These are phyloP conservation scores for Fusarium goolgardi DNA, from an alignment of 2,329 filamentous ascomycete species.

Conservation along the genomic window DNA sequence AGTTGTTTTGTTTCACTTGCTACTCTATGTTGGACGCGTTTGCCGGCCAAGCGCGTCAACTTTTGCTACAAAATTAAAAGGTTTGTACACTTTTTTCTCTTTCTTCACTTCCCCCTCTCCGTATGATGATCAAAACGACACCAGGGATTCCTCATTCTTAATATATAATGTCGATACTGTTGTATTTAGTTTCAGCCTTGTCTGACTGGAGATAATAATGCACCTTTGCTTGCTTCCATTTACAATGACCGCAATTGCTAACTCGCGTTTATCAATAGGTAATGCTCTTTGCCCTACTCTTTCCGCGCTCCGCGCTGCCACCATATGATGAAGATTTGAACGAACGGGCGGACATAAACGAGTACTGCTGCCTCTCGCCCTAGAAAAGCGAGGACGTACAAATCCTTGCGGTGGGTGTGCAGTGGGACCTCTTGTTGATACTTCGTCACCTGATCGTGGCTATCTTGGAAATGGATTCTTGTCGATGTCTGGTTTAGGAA, in stretches of 20 bases:
- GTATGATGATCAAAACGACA: conserved; percentile 71
- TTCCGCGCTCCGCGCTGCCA: conserved; percentile 37
- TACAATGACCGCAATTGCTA: conserved; percentile 49
- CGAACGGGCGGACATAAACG: conserved; percentile 77
- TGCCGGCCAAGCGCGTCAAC: conserved; percentile 6
- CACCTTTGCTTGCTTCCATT: conserved; percentile 31
- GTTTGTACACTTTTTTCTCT: conserved; percentile 52
- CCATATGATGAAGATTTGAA: conserved; percentile 73
- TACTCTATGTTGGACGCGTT: conserved; percentile 9
- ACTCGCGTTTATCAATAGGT: conserved; percentile 57
- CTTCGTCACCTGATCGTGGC: conserved; percentile 71
- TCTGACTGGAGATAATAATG: conserved; percentile 64
- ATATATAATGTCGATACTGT: conserved; percentile 72
- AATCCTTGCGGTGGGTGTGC: conserved; percentile 65
- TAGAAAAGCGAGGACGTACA: conserved; percentile 71
- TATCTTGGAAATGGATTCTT: conserved; percentile 47
- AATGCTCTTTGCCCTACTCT: conserved; percentile 42
- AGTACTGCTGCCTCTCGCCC: conserved; percentile 61
- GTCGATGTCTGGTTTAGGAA: conserved; percentile 40
- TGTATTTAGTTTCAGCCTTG: conserved; percentile 74
- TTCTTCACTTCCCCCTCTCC: conserved; percentile 45
- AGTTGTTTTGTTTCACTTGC: conserved; percentile 14
- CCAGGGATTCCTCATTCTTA: conserved; percentile 77
- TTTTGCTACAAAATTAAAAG: conserved; percentile 54
- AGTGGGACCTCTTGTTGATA: conserved; percentile 71